Base-by-base conservation (phyloP, 352 stramenopile genomes). In the Lagenidium sp. region DNA sequence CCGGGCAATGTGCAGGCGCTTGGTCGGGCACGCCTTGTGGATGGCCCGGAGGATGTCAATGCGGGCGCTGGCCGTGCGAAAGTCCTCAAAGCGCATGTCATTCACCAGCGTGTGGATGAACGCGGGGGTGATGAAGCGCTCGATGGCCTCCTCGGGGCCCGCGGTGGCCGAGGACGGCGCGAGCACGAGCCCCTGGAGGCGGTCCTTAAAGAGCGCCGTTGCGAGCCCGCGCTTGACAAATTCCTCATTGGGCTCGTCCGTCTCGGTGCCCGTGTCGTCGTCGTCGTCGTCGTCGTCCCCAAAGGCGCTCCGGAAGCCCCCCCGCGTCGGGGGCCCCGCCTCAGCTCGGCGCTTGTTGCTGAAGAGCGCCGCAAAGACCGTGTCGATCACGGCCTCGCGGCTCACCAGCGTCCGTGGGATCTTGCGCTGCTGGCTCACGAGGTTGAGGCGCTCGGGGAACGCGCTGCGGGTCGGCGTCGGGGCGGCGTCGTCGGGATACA, bases 1-100 rank as follows among this genome's bases (percentile, higher is more conserved):
- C 24, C 74, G 77, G 5, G 73, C 57, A 38, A 93, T 74, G 29
- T 84, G 57, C 20, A 85, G 35, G 2, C 78, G 69, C 49, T 88
- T 88, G 49, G 51, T 62, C 4, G 77, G 68, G 30, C 71, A 90
- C 43, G 67, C 82, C 42, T 86, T 83, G 58, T 89, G 81, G 49
- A 93, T 87, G n/a, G 81, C 81, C 18, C 81, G 81, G 20, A 93
- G 38, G 23, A 93, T 89, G 36, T 90, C 78, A 15, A 90, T 63
- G 10, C 81, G 68, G 10, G 74, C 71, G 35, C 81, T 93, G 35
- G 81, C 73, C 10, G 72, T 87, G n/a, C 81, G 81, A 46, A 85
- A 90, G 50, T 93, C 80, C 50, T 93, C 80, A 35, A 90, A 93
- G 30, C 80, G 80, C 53, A 90, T 59, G 15, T 82, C 77, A 4